phyloP scores from a whole-genome alignment of 305 asterid genomes.

The Withania somnifera region DNA sequence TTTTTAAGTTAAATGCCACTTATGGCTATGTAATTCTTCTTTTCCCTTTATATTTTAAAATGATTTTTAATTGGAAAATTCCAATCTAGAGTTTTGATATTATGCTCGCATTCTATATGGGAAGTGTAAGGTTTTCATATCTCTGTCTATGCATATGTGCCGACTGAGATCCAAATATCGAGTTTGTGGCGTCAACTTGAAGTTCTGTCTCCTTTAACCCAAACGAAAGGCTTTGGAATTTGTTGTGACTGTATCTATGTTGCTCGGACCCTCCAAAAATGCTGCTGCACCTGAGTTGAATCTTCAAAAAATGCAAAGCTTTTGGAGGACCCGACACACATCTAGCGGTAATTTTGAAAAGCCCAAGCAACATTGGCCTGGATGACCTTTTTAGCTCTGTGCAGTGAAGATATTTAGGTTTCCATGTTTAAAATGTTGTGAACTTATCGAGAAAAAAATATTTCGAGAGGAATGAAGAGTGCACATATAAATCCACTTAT shows the following conservation, averaged over 20 bases:
- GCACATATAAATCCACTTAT: neutral
- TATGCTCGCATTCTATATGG: neutral
- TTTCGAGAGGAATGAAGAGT: neutral
- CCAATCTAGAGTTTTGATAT: neutral
- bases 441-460: neutral
- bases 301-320: too few species aligned
- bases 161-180: neutral
- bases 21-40: neutral
- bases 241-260: neutral
- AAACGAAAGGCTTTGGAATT: neutral
- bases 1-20: neutral
- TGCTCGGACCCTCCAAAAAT: too few species aligned
- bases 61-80: neutral
- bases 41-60: neutral
- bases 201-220: neutral
- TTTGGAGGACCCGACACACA: too few species aligned
- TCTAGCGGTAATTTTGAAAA: too few species aligned
- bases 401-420: neutral
- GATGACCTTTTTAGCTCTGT: neutral
- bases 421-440: neutral
- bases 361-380: neutral
- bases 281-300: too few species aligned
- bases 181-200: neutral
- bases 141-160: neutral
- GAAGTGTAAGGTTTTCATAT: neutral